Percentiles rank a stretch among this genome's conserved stretches.
Evolutionary conservation across 352 stramenopile species (phyloP).

Genomic region (Peronosclerospora sorghi): DNA sequence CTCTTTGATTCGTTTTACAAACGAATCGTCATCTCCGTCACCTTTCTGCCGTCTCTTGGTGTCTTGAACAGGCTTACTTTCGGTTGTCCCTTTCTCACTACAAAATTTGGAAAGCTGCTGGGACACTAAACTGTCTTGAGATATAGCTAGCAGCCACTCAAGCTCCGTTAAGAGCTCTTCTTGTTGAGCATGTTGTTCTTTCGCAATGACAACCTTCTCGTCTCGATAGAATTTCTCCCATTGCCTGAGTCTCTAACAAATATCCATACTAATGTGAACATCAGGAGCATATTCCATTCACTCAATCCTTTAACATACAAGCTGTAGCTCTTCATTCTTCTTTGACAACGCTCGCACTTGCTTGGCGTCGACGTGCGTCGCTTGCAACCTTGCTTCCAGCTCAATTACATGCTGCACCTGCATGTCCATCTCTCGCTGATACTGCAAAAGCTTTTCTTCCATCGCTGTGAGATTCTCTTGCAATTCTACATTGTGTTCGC

Average conservation of each 20-base stretch:
- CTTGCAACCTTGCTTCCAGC: slow-evolving; percentile 43
- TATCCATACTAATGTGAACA: slow-evolving; percentile 1
- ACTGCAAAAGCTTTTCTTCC: slow-evolving; percentile 31
- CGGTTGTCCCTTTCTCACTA: slow-evolving; percentile 3
- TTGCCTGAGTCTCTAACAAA: slow-evolving; percentile 33
- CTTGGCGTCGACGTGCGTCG: slow-evolving; percentile 28
- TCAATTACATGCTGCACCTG: slow-evolving; percentile 51
- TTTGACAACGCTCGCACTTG: slow-evolving; percentile 23
- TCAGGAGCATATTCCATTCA: slow-evolving; percentile 4
- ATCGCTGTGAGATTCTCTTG: slow-evolving; percentile 40
- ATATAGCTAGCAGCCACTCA: slow-evolving; percentile 28
- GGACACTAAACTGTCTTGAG: slow-evolving; percentile 18
- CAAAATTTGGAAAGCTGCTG: slow-evolving; percentile 3
- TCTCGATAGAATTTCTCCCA: slow-evolving; percentile 49
- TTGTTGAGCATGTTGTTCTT: slow-evolving; percentile 30
- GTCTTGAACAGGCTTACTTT: slow-evolving; percentile 3
- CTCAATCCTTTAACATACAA: slow-evolving; percentile 3
- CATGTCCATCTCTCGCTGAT: slow-evolving; percentile 46
- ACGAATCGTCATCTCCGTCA: slow-evolving; percentile 11
- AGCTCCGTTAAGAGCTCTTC: slow-evolving; percentile 45
- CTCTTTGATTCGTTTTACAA: slow-evolving; percentile 35
- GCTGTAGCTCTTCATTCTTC: slow-evolving; percentile 32
- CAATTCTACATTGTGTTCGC: slow-evolving; percentile 73
- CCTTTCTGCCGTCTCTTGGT: slow-evolving; percentile 8
- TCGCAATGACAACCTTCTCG: slow-evolving; percentile 25